phyloP scores from a whole-genome alignment of 805 yeast genomes.

The Ascoidea asiatica region DNA sequence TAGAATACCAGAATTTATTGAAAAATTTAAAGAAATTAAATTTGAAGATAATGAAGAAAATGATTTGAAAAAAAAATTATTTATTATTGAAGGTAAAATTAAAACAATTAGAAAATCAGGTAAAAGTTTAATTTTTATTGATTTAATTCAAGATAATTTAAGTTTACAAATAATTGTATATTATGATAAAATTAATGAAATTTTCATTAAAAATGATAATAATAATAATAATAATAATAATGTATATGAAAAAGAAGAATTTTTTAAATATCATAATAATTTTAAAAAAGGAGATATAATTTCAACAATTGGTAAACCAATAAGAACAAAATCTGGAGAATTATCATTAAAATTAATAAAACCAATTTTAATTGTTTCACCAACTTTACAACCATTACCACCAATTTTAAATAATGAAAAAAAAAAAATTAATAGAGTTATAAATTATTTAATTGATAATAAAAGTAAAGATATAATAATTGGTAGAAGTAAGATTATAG shows the following conservation, averaged over 20 bases:
- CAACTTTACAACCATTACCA: conserved; percentile 62
- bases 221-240: background rate
- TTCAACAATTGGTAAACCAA: conserved; percentile 54
- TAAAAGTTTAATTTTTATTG: conserved; percentile 56
- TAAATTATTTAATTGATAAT: conserved; percentile 56
- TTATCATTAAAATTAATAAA: conserved; percentile 47
- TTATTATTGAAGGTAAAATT: conserved; percentile 40
- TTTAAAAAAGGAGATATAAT: conserved; percentile 66
- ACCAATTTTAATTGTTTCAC: conserved; percentile 44
- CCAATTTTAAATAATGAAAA: conserved; percentile 44
- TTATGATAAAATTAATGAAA: conserved; percentile 6
- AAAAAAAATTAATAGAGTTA: conserved; percentile 53
- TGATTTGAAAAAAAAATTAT: conserved; percentile 13
- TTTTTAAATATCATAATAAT: conserved; percentile 18
- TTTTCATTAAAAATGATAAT: background rate
- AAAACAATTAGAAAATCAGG: conserved; percentile 48
- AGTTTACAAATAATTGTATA: conserved; percentile 44
- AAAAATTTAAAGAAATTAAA: conserved; percentile 15
- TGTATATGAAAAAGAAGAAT: background rate
- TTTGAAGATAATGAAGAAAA: conserved; percentile 13
- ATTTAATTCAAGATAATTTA: conserved; percentile 44
- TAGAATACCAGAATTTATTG: conserved; percentile 27
- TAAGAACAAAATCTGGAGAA: conserved; percentile 67
- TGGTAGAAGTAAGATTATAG: conserved; percentile 42
- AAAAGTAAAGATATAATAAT: conserved; percentile 30